Evolutionary conservation across 164 flowering plant genomes (phyloP), one percentile per base, ranked within the genome.

Genomic region (Magnolia kwangsiensis): DNA sequence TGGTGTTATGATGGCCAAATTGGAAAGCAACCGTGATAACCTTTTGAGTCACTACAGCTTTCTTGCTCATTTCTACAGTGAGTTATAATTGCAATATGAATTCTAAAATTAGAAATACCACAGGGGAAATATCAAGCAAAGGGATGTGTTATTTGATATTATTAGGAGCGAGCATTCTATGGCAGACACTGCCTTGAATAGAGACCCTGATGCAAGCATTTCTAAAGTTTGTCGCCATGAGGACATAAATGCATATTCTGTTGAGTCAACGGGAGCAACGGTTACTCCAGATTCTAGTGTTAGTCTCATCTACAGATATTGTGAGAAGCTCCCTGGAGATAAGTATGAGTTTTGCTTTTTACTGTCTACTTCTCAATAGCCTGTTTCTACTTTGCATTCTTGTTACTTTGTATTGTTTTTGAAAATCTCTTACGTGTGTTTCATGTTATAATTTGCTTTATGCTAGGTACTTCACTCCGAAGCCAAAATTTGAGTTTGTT

Each of bases 121-220:
- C 88, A 94, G 97, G 90, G 97, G 92, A 72, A 93, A 93, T 80
- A 76, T 37, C 55, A 87, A 85, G 82, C 95, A 95, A 70, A 84
- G 86, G 79, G 82, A 89, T 75, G 82, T 88, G 23, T 59, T 90
- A 27, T 88, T 80, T 83, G 88, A 91, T 29, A 78, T 95, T 61
- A 81, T 91, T 65, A 85, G 87, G 82, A 93, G 94, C 75, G 97
- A 89, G 76, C 82, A 71, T 63, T 85, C 90, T 9, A 86, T 90
- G 95, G 81, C 76, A 16, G 83, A 86, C 68, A 76, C 92, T 50
- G 81, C 95, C 63, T 50, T 77, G 67, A 88, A 78, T 20, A 85
- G 92, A 82, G 96, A 88, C 37, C 82, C 85, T n/a, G 81, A 82
- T 74, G 75, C 76, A 2, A 78, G 75, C 76, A 61, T 68, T 58